These are phyloP conservation scores for Aspergillus incahuasiensis DNA, from an alignment of 495 filamentous ascomycete genomes.

Conservation along the genomic window DNA sequence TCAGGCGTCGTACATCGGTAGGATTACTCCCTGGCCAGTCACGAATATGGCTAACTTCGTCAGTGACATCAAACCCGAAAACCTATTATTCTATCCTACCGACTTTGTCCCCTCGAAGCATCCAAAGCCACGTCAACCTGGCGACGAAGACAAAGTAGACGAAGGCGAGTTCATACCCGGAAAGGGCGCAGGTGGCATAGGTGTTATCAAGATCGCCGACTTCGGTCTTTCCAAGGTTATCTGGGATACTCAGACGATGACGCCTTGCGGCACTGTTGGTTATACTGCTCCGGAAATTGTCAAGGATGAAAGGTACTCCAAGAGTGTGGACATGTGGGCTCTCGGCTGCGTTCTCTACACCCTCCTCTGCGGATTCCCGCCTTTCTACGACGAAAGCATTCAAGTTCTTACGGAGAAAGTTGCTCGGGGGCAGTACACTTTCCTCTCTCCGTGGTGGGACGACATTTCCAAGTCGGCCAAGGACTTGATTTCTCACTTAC, in stretches of 20 bases:
- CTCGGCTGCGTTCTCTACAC: constrained; percentile 96
- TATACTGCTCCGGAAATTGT: constrained; percentile 99
- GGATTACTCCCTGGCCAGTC: constrained; percentile 26
- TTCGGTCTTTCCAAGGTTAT: constrained; percentile 97
- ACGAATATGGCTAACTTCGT: constrained; percentile 8
- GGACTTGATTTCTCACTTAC: constrained; percentile 87
- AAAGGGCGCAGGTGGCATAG: constrained; percentile 86
- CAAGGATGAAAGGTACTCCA: constrained; percentile 97
- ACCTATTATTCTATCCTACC: constrained; percentile 85
- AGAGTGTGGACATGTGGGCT: constrained; percentile 99
- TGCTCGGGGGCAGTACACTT: constrained; percentile 92
- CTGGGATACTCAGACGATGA: constrained; percentile 99
- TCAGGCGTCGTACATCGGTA: constrained; percentile 96
- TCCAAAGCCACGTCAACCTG: constrained; percentile 71
- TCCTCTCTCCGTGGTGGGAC: constrained; percentile 99
- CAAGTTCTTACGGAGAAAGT: constrained; percentile 97
- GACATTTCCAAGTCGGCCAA: constrained; percentile 95
- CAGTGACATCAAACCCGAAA: constrained; percentile 98
- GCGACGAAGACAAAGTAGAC: constrained; percentile 95
- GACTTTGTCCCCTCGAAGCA: constrained; percentile 74
- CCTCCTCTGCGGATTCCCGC: constrained; percentile 92
- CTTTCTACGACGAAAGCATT: constrained; percentile 98
- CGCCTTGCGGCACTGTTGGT: constrained; percentile 94
- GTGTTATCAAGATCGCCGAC: constrained; percentile 93
- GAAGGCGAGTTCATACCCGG: constrained; percentile 90